Evolutionary conservation across 345 rosid genomes (phyloP), one percentile per base, ranked within the genome.

Genomic region (Populus alba): DNA sequence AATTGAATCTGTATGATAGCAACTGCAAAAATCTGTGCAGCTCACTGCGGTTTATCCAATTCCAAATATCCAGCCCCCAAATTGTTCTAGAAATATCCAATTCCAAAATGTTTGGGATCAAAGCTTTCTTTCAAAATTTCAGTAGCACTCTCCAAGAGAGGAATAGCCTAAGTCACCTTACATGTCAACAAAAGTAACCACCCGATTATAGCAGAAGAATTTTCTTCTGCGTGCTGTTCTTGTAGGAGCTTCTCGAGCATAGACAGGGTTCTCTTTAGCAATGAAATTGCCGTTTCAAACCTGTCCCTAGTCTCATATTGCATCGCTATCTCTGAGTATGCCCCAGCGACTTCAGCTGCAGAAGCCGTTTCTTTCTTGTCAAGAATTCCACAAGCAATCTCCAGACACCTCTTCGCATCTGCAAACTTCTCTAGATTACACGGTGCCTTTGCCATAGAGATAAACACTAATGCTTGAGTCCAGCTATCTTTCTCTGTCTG

Each of bases 31-130:
- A 91, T 90, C 80, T 90, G 97, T 68, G 94, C 98, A 18, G 99
- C 99, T 25, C 95, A 94, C 59, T 97, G 94, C 27, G 97, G 98
- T 81, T 95, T 91, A 47, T 86, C 97, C 2, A 96, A 82, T 75
- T 96, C 99, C 84, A 94, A 85, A 85, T 94, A 97, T 67, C 98
- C 98, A 1, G 98, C 93, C 7, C 99, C 99, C 74, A 97, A 86
- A 82, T 97, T 94, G 84, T 94, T 94, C 81, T 91, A 94, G 67
- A 97, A 89, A 79, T 92, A 94, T 25, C 97, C 97, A 20, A 97
- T 90, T 69, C 97, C 98, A 77, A 87, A 97, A 86, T 97, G 99
- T 80, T 91, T 94, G 70, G 97, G 81, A 70, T 97, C 99, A 71
- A 92, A 97, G 84, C 97, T 88, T 81, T 92, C 97, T 83, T 90